Percentiles rank a stretch among this genome's conserved stretches.
Evolutionary conservation across 2,329 filamentous ascomycete genomes (phyloP).

Genomic region (Trichophyton equinum): DNA sequence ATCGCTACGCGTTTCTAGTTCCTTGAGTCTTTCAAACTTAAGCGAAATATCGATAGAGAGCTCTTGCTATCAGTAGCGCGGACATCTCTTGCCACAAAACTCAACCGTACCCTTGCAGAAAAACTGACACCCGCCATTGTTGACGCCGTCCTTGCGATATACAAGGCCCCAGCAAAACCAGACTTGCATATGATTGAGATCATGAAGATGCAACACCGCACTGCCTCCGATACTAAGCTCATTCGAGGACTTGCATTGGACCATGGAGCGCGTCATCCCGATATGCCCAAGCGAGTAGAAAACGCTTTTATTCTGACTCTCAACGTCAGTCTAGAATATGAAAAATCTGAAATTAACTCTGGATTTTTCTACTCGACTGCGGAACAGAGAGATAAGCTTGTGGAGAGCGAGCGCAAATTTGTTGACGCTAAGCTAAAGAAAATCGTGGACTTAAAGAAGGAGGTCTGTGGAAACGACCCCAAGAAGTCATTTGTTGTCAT

Average conservation of each 20-base stretch:
- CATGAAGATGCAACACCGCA: constrained; percentile 99
- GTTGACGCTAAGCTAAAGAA: constrained; percentile 94
- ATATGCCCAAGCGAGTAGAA: constrained; percentile 94
- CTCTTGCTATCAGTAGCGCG: constrained; percentile 84
- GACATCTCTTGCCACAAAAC: constrained; percentile 89
- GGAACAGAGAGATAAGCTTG: constrained; percentile 92
- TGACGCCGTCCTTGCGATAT: constrained; percentile 89
- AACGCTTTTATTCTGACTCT: constrained; percentile 91
- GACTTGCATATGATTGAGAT: constrained; percentile 99
- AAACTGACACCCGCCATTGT: constrained; percentile 91
- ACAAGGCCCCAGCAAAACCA: constrained; percentile 77
- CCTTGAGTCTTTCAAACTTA: constrained; percentile 84
- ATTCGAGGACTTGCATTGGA: constrained; percentile 88
- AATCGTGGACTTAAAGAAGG: constrained; percentile 96
- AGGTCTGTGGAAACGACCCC: constrained; percentile 83
- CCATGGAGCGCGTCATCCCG: constrained; percentile 89
- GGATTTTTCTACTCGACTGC: constrained; percentile 97
- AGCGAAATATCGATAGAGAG: constrained; percentile 80
- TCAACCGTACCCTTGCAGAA: constrained; percentile 77
- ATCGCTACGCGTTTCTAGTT: constrained; percentile 49
- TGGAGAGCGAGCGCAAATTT: constrained; percentile 90
- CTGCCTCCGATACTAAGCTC: constrained; percentile 87
- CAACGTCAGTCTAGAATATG: constrained; percentile 95
- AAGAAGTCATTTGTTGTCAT: constrained; percentile 96
- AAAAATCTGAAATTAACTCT: constrained; percentile 98